A percentile compares a stretch with the other conserved stretches of the same genome.
These are phyloP conservation scores for Fomes fomentarius DNA, from an alignment of 1,284 basidiomycete genomes.

Conservation along the genomic window DNA sequence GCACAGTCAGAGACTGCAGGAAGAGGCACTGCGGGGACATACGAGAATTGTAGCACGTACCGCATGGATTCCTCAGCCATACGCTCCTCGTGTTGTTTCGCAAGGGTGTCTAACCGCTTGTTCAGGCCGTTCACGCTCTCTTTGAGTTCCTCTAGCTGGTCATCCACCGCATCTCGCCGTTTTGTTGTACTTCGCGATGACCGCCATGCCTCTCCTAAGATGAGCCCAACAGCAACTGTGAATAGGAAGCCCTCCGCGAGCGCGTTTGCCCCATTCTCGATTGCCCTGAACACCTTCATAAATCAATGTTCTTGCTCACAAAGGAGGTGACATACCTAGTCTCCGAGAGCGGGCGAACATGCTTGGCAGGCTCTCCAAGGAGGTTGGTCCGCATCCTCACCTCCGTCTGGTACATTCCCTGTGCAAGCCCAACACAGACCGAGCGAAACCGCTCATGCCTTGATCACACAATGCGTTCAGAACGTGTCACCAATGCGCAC, in stretches of 20 bases:
- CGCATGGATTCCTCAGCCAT: conserved; percentile 46
- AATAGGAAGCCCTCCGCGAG: conserved; percentile 90
- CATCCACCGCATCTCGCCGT: conserved; percentile 76
- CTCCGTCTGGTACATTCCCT: conserved; percentile 82
- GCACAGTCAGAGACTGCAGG: not conserved
- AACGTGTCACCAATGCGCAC: not conserved
- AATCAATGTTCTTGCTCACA: no score
- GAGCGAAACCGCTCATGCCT: conserved; percentile 82
- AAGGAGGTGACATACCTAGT: conserved; percentile 55
- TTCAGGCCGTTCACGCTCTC: conserved; percentile 50
- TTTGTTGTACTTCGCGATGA: conserved; percentile 74
- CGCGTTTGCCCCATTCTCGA: conserved; percentile 87
- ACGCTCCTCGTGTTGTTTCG: conserved; percentile 48
- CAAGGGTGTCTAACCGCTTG: conserved; percentile 48
- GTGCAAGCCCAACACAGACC: conserved; percentile 80
- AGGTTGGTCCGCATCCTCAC: conserved; percentile 78
- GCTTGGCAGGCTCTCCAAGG: conserved; percentile 76
- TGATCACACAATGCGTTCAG: not conserved
- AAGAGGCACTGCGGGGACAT: not conserved
- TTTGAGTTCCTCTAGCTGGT: conserved; percentile 66
- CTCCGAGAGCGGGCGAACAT: conserved; percentile 84
- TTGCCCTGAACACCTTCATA: conserved; percentile 61
- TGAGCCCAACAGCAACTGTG: conserved; percentile 73
- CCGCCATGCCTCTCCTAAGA: conserved; percentile 81
- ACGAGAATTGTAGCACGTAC: conserved; percentile 38